Percentiles rank a stretch among this genome's conserved stretches.
phyloP scores from a whole-genome alignment of 768 basidiomycete species.

The Leccinellum albellum region DNA sequence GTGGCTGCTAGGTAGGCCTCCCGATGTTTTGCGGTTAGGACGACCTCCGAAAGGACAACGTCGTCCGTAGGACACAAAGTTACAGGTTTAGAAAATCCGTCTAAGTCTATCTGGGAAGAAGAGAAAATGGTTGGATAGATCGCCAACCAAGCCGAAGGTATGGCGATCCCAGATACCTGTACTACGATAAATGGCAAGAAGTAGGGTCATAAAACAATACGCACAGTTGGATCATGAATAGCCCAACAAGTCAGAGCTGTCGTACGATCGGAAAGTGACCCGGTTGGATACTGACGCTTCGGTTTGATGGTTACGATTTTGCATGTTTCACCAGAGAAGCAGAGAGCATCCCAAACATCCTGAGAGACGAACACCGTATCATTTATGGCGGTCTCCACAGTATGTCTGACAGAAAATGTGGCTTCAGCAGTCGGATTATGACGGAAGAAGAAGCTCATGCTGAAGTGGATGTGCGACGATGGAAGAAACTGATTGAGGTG shows the following conservation, averaged over 20 bases:
- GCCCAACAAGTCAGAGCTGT: slow-evolving; percentile 35
- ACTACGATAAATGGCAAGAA: slow-evolving; percentile 21
- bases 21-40: slow-evolving; percentile 48
- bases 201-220: slow-evolving; percentile 5
- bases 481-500: neutral
- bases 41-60: slow-evolving; percentile 44
- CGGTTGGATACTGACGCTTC: slow-evolving; percentile 8
- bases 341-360: slow-evolving; percentile 31
- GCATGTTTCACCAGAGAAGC: slow-evolving; percentile 10
- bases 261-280: neutral
- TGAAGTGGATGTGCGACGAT: neutral
- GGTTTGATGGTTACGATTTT: slow-evolving; percentile 25
- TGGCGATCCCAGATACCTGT: slow-evolving; percentile 30
- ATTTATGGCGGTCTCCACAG: slow-evolving; percentile 12
- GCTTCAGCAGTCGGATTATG: slow-evolving; percentile 20
- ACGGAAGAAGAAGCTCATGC: slow-evolving; percentile 39
- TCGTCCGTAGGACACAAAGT: slow-evolving; percentile 26
- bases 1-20: slow-evolving; percentile 46
- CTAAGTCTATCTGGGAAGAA: slow-evolving; percentile 10
- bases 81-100: slow-evolving; percentile 14
- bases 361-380: slow-evolving; percentile 29
- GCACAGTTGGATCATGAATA: slow-evolving; percentile 36
- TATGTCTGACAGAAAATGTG: slow-evolving; percentile 27
- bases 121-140: slow-evolving; percentile 36
- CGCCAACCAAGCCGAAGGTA: slow-evolving; percentile 42